phyloP scores from a whole-genome alignment of 2,329 filamentous ascomycete species.

The Penicillium polonicum region DNA sequence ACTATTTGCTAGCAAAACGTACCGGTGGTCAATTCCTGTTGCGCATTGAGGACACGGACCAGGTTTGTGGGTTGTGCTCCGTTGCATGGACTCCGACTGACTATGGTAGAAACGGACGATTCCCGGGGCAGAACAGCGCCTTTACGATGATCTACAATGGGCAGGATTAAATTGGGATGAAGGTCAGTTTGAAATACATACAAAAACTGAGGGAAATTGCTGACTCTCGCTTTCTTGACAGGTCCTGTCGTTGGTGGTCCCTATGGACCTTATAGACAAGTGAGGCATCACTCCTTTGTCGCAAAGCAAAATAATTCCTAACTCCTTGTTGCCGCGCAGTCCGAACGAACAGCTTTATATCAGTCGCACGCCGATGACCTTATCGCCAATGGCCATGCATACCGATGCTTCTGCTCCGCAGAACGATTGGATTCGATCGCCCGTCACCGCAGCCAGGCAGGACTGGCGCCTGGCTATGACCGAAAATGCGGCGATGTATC shows the following conservation, averaged over 20 bases:
- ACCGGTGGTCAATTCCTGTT: slow-evolving; percentile 89
- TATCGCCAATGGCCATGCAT: slow-evolving; percentile 70
- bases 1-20: slow-evolving; percentile 82
- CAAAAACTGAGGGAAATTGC: slow-evolving; percentile 4
- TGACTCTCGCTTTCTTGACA: slow-evolving; percentile 31
- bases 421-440: slow-evolving; percentile 69
- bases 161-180: slow-evolving; percentile 91
- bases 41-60: slow-evolving; percentile 92
- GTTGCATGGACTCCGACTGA: slow-evolving; percentile 28
- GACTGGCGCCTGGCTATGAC: slow-evolving; percentile 63
- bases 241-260: slow-evolving; percentile 78
- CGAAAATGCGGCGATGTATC: slow-evolving; percentile 70
- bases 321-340: slow-evolving; percentile 50
- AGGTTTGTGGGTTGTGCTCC: slow-evolving; percentile 53
- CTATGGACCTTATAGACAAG: slow-evolving; percentile 82
- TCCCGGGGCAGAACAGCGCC: slow-evolving; percentile 70
- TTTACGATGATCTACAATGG: slow-evolving; percentile 83
- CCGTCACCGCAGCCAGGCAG: slow-evolving; percentile 59
- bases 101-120: slow-evolving; percentile 71
- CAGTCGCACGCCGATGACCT: slow-evolving; percentile 67
- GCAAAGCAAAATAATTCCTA: not conserved
- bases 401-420: slow-evolving; percentile 86
- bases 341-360: slow-evolving; percentile 74
- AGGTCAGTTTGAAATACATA: slow-evolving; percentile 49
- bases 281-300: slow-evolving; percentile 38